phyloP scores from a whole-genome alignment of 73 alveolate genomes.

The Paraurostyla sp. region DNA sequence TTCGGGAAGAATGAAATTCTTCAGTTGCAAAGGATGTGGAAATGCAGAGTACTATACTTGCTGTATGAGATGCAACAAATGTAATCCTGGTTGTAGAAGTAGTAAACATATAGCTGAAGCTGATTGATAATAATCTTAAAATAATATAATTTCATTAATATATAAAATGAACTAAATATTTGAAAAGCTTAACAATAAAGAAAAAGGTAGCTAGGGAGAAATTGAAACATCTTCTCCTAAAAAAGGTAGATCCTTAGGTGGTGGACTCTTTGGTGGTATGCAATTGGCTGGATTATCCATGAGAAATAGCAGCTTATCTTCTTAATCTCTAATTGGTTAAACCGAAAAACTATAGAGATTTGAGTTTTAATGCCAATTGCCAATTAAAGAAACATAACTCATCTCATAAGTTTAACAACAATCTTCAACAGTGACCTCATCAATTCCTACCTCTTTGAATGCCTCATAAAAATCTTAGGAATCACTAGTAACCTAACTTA shows the following conservation, averaged over 20 bases:
- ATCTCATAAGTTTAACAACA: no score
- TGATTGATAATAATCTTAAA: background rate
- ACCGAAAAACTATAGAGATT: background rate
- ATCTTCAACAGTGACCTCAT: no score
- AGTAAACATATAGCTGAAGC: slow-evolving; percentile 66
- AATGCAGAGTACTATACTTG: slow-evolving; percentile 79
- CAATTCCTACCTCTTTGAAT: no score
- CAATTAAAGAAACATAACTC: background rate
- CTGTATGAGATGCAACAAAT: slow-evolving; percentile 75
- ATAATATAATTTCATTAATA: background rate
- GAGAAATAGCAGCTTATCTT: background rate
- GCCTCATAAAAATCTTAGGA: no score
- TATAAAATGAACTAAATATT: background rate
- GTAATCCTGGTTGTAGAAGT: slow-evolving; percentile 77
- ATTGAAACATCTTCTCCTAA: no score
- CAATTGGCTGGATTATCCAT: no score
- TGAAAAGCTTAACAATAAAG: background rate
- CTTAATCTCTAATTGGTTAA: no score
- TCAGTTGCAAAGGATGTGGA: slow-evolving; percentile 84
- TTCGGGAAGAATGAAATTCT: slow-evolving; percentile 81
- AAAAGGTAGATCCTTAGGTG: no score
- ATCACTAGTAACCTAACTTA: no score
- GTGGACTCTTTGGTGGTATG: no score
- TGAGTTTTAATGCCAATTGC: slow-evolving; percentile 1
- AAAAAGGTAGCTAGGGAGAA: no score